Evolutionary conservation across 73 alveolate genomes (phyloP).

Genomic region (Paramecium sonneborni): DNA sequence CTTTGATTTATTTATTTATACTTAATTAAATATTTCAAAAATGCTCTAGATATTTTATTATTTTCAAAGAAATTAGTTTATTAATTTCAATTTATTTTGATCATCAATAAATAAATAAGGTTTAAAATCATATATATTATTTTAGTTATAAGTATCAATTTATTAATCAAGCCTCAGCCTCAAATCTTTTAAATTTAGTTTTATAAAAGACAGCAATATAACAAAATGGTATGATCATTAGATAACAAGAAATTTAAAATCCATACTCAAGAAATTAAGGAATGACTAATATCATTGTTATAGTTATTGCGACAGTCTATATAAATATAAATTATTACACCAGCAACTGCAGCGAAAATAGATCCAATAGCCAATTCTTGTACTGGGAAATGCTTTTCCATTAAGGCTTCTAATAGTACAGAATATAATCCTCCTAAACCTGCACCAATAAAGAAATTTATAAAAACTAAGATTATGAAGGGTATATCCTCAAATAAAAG

Average conservation of each 20-base stretch:
- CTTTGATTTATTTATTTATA: too few relatives aligned
- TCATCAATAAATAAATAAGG: too few relatives aligned
- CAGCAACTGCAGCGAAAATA: background rate
- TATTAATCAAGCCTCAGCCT: background rate
- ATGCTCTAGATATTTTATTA: too few relatives aligned
- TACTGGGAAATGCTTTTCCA: background rate
- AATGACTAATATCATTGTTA: background rate
- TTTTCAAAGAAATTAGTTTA: too few relatives aligned
- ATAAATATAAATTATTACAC: background rate
- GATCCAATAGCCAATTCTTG: conserved; percentile 1
- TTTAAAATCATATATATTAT: too few relatives aligned
- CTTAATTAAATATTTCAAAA: too few relatives aligned
- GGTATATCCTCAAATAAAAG: background rate
- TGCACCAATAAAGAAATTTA: background rate
- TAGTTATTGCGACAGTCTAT: background rate
- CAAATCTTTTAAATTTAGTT: background rate
- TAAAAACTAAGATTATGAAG: background rate
- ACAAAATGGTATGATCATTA: background rate
- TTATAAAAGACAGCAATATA: background rate
- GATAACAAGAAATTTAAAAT: background rate
- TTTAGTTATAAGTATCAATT: too few relatives aligned
- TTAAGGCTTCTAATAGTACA: background rate
- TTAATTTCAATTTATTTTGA: too few relatives aligned
- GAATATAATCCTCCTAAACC: conserved; percentile 19
- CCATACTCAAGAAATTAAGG: background rate